Evolutionary conservation across 2,329 filamentous ascomycete species (phyloP), one percentile per base, ranked within the genome.

Genomic region (Uncinocarpus reesii): DNA sequence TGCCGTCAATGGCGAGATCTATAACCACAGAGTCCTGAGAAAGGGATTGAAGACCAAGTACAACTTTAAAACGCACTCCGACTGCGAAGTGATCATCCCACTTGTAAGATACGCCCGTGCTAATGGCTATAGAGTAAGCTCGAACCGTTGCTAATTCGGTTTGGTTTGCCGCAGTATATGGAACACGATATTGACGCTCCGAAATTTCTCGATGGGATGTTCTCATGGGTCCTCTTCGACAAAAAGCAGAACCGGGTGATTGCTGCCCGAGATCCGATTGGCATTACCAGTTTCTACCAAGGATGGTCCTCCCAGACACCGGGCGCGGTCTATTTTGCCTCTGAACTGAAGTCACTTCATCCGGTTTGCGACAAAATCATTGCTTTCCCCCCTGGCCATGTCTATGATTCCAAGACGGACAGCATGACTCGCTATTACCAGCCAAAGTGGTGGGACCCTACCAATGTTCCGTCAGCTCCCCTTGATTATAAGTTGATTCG

Each of bases 1-100:
- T 53, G 90, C 92, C 56, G 92, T 96, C 79, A 98, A 98, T 70
- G 92, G 92, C 71, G 92, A 98, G 69, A 98, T 98, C 67, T 98
- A 98, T 78, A 98, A 98, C 81, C 92, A 98, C 73, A 85, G 90
- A 65, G 79, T 95, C 62, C 77, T 98, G 62, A 84, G 92, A 65
- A 96, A 95, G 73, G 75, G 75, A 60, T 74, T 95, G 60, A 86
- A 86, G 71, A 80, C 75, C 52, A 78, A 81, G 31, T 95, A 95
- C 71, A 83, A 89, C 69, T 98, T 96, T 81, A 95, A 95, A 81
- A 98, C 92, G 56, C 84, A 92, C 64, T 96, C 90, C 31, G 92
- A 98, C 65, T 98, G 92, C 71, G 92, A 98, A 71, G 90, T 98
- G 65, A 94, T 98, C 69, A 95, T 98, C 64, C 92, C 93, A 57